Evolutionary conservation across 176 grass and related monocot species (phyloP).

Genomic region (sorghum (Sorghum bicolor)): DNA sequence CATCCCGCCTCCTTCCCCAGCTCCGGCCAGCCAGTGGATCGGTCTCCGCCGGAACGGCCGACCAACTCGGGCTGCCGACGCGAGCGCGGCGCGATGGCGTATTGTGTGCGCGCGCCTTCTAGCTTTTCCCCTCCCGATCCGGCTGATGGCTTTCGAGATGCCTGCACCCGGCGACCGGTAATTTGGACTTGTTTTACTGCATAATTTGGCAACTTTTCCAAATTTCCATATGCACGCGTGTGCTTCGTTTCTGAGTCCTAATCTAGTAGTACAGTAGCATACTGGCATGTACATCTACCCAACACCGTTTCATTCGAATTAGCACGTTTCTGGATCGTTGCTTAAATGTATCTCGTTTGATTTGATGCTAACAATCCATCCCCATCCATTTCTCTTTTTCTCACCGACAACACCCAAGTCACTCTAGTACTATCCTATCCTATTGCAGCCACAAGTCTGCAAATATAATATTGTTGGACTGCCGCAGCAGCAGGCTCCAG

Average conservation of each 20-base stretch:
- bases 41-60: background rate
- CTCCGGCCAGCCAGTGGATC: background rate
- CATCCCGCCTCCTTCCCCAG: background rate
- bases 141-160: background rate
- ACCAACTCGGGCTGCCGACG: background rate
- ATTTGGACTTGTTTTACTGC: background rate
- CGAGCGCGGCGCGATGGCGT: background rate
- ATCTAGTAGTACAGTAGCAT: background rate
- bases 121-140: background rate
- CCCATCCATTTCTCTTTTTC: background rate
- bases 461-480: slow-evolving; percentile 7
- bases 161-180: background rate
- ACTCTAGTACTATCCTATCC: background rate
- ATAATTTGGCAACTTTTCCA: background rate
- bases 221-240: background rate
- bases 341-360: background rate
- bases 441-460: slow-evolving; percentile 3
- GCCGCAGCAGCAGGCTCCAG: background rate
- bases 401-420: background rate
- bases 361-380: background rate
- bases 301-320: background rate
- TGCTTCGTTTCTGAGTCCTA: background rate
- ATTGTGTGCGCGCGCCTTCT: background rate
- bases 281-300: no score
- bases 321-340: background rate